These are phyloP conservation scores for Avena sativa DNA, from an alignment of 176 grass and related monocot species.

Conservation along the genomic window DNA sequence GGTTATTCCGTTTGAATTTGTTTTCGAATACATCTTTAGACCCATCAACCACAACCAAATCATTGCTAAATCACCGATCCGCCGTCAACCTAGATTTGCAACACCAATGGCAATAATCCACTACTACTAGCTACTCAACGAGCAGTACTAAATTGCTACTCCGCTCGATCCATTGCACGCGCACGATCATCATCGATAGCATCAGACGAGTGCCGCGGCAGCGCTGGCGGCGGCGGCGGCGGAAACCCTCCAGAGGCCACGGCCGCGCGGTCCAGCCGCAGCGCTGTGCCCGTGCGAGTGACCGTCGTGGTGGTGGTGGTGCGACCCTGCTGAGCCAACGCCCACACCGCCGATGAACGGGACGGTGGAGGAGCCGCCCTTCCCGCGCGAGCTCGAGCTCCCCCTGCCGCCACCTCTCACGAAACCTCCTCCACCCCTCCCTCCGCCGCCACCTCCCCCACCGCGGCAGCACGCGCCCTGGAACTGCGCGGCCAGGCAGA, in stretches of 20 bases:
- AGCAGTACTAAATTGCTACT: neutral
- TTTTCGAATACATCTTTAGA: too few species aligned
- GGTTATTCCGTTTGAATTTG: too few species aligned
- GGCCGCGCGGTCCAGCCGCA: too few species aligned
- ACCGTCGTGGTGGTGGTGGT: neutral
- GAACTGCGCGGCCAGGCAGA: neutral
- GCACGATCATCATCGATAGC: neutral
- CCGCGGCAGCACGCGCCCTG: neutral
- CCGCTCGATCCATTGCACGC: neutral
- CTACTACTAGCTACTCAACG: neutral
- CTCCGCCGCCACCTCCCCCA: neutral
- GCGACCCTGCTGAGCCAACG: neutral
- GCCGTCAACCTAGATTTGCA: neutral
- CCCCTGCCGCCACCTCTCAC: neutral
- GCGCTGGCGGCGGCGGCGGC: neutral
- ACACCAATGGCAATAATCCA: too few species aligned
- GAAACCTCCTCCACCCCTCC: neutral
- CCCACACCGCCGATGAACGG: neutral
- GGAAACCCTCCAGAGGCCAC: neutral
- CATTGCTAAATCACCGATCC: neutral
- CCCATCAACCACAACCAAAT: too few species aligned
- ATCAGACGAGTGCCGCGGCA: neutral
- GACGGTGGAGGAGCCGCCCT: too few species aligned
- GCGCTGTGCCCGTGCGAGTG: neutral
- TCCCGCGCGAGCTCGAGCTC: neutral